Conservation (phyloP, 345 rosid species). For the Eucalyptus pumila region DNA sequence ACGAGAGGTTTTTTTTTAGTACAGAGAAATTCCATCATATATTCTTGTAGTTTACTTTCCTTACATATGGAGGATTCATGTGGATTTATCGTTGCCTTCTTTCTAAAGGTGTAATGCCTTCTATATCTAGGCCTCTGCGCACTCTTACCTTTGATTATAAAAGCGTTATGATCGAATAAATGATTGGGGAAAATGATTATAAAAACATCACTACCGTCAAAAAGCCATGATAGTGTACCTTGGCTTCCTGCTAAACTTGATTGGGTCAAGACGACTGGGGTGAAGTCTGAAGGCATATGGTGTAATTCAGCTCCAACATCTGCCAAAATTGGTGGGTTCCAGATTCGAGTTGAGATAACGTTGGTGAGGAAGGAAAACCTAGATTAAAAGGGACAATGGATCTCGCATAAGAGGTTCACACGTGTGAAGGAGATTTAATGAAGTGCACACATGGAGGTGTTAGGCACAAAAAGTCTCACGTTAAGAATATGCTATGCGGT, state of each 20-base stretch:
- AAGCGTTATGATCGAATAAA: no score
- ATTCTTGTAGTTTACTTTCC: no score
- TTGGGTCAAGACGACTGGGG: neutral
- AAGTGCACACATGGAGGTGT: no score
- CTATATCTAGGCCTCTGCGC: neutral
- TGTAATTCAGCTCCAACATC: neutral
- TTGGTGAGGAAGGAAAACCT: no score
- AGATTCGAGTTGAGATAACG: neutral
- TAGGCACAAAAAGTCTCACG: no score
- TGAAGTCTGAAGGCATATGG: neutral
- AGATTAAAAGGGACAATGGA: no score
- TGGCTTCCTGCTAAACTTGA: neutral
- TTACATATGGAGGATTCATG: neutral
- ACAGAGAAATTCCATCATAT: no score
- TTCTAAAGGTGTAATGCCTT: neutral
- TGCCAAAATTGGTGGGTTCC: neutral
- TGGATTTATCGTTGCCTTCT: neutral
- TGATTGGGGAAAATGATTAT: no score
- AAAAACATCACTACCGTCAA: neutral
- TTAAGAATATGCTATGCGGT: no score
- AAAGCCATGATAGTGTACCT: neutral
- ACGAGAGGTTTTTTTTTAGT: no score
- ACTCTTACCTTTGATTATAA: neutral
- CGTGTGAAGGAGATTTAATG: no score
- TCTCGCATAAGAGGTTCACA: no score